phyloP scores from a whole-genome alignment of 164 flowering plant species.

The Tinospora cordifolia region DNA sequence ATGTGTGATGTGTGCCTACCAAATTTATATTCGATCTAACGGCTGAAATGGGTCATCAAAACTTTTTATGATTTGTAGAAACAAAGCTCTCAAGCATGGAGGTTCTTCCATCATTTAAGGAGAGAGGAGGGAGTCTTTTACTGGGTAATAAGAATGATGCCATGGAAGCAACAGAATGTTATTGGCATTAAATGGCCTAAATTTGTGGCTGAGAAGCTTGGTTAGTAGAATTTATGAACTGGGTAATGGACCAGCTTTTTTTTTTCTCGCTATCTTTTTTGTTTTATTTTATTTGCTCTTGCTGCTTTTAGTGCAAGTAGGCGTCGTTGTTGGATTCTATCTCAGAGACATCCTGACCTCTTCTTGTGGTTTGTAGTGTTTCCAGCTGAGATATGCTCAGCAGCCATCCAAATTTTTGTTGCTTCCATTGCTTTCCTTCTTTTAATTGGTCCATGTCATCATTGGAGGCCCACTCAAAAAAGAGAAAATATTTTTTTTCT shows the following conservation, averaged over 20 bases:
- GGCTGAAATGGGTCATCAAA: background rate
- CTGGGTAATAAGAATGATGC: background rate
- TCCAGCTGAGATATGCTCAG: background rate
- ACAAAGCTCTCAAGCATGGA: background rate
- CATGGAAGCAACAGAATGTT: background rate
- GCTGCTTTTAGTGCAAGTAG: background rate
- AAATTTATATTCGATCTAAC: background rate
- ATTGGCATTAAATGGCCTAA: background rate
- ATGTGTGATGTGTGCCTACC: no score
- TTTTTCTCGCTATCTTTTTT: background rate
- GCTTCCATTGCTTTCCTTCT: no score
- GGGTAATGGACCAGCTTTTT: background rate
- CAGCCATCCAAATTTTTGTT: background rate
- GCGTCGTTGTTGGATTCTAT: background rate
- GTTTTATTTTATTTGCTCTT: background rate
- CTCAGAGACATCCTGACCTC: constrained; percentile 2
- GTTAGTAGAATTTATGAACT: background rate
- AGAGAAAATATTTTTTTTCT: no score
- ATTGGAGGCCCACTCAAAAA: no score
- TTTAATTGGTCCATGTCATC: no score
- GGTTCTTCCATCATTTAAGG: background rate
- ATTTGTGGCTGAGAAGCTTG: background rate
- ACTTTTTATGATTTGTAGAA: background rate
- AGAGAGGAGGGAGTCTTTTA: background rate
- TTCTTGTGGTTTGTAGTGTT: constrained; percentile 3